These are phyloP conservation scores for Barnettozyma vustinii DNA, from an alignment of 805 yeast species.

Conservation along the genomic window DNA sequence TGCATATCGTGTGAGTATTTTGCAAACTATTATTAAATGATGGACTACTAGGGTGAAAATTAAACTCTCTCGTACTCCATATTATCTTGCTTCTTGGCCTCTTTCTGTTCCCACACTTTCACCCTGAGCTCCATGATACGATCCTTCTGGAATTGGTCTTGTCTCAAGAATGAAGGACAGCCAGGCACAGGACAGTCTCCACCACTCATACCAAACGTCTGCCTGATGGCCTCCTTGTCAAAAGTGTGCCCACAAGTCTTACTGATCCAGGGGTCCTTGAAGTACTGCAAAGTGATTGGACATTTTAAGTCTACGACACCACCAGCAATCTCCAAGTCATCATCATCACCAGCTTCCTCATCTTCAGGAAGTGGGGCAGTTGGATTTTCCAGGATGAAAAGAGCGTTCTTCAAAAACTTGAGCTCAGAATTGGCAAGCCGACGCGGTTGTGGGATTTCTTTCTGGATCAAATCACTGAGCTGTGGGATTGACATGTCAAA, in stretches of 20 bases:
- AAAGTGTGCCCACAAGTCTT: conserved; percentile 56
- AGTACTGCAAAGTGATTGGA: conserved; percentile 54
- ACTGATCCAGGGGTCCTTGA: conserved; percentile 51
- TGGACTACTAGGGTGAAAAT: not conserved
- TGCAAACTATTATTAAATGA: no score
- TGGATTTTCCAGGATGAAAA: conserved; percentile 52
- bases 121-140: conserved; percentile 52
- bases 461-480: conserved; percentile 1
- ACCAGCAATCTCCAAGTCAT: conserved; percentile 54
- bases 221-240: conserved; percentile 42
- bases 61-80: conserved; percentile 13
- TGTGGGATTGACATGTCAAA: not conserved
- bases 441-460: not conserved
- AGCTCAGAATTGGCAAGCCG: not conserved
- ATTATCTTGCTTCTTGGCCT: conserved; percentile 7
- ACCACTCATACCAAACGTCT: conserved; percentile 25
- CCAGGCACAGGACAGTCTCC: conserved; percentile 54
- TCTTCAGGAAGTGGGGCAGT: conserved; percentile 53
- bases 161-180: conserved; percentile 29
- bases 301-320: conserved; percentile 65
- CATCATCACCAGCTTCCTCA: conserved; percentile 42
- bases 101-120: conserved; percentile 29
- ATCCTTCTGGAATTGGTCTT: conserved; percentile 40
- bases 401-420: conserved; percentile 34
- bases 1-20: no score